These are phyloP conservation scores for Barbatosphaeria neglecta DNA, from an alignment of 495 filamentous ascomycete genomes.

Conservation along the genomic window DNA sequence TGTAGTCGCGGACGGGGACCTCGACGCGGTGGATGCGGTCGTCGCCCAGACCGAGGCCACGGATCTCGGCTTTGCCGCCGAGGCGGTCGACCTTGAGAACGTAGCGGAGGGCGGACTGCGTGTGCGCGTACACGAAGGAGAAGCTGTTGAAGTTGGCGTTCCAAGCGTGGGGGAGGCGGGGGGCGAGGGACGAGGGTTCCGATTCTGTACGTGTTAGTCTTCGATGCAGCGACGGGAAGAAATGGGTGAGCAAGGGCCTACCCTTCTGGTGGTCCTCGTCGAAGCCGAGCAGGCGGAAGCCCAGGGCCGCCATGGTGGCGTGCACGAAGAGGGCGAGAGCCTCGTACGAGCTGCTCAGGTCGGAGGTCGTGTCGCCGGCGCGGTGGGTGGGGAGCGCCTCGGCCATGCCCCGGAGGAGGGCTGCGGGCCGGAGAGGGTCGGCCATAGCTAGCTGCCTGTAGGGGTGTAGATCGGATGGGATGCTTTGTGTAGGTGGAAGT, in stretches of 20 bases:
- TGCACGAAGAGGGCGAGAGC: slow-evolving; percentile 77
- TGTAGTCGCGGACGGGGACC: slow-evolving; percentile 60
- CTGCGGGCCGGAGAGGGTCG: slow-evolving; percentile 27
- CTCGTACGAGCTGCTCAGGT: slow-evolving; percentile 69
- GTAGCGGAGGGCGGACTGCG: slow-evolving; percentile 79
- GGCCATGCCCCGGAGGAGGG: slow-evolving; percentile 43
- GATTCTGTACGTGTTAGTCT: slow-evolving; percentile 19
- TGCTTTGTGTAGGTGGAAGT: not conserved
- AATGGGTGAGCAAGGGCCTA: slow-evolving; percentile 19
- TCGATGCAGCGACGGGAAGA: not conserved
- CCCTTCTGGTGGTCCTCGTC: slow-evolving; percentile 64
- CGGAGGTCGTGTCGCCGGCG: slow-evolving; percentile 36
- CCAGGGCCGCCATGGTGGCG: slow-evolving; percentile 68
- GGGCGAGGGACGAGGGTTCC: slow-evolving; percentile 29
- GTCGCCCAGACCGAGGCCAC: slow-evolving; percentile 65
- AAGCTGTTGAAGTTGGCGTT: slow-evolving; percentile 54
- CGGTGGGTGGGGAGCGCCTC: slow-evolving; percentile 42
- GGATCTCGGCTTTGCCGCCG: slow-evolving; percentile 70
- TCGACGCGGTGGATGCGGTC: slow-evolving; percentile 74
- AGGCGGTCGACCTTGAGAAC: slow-evolving; percentile 72
- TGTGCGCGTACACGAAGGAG: slow-evolving; percentile 79
- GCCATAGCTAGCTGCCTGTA: not conserved
- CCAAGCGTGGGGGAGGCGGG: slow-evolving; percentile 67
- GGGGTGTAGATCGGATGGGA: not conserved
- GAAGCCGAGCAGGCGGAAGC: slow-evolving; percentile 73